A percentile compares a stretch with the other conserved stretches of the same genome.
phyloP scores from a whole-genome alignment of 2,329 filamentous ascomycete genomes.

The Helotiales sp. region DNA sequence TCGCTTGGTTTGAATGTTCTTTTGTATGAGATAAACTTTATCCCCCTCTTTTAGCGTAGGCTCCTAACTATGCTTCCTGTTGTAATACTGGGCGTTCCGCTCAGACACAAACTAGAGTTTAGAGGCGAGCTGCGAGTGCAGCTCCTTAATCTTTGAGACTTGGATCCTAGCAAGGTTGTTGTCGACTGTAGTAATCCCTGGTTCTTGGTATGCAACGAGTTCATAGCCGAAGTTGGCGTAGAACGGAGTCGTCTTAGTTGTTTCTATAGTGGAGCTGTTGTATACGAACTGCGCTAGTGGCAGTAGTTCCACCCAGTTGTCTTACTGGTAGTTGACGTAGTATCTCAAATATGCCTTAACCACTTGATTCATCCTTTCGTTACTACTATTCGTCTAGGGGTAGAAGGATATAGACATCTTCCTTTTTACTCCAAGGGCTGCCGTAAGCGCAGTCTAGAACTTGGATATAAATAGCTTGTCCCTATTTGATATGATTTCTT shows the following conservation, averaged over 20 bases:
- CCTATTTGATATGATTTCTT: conserved; percentile 16
- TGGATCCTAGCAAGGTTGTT: neutral
- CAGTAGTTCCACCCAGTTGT: conserved; percentile 8
- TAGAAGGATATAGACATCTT: conserved; percentile 17
- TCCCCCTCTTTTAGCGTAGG: neutral
- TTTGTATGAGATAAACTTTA: neutral
- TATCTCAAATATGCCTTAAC: conserved; percentile 7
- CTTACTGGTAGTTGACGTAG: conserved; percentile 12
- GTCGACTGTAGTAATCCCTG: neutral
- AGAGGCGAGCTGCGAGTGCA: neutral
- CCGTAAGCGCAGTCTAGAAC: conserved; percentile 7
- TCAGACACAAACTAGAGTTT: neutral
- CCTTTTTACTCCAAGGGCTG: conserved; percentile 3
- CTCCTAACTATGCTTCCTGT: neutral
- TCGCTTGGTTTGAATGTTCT: neutral
- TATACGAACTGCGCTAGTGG: conserved; percentile 10
- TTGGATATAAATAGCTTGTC: conserved; percentile 16
- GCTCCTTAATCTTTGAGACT: neutral
- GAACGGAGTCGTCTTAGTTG: neutral
- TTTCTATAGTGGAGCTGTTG: neutral
- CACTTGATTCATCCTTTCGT: conserved; percentile 6
- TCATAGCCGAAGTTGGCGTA: conserved; percentile 9
- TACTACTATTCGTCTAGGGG: conserved; percentile 7
- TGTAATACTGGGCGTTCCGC: neutral
- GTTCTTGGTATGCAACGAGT: neutral